These are phyloP conservation scores for Boletus semigastroideus DNA, from an alignment of 1,284 basidiomycete genomes.

Conservation along the genomic window DNA sequence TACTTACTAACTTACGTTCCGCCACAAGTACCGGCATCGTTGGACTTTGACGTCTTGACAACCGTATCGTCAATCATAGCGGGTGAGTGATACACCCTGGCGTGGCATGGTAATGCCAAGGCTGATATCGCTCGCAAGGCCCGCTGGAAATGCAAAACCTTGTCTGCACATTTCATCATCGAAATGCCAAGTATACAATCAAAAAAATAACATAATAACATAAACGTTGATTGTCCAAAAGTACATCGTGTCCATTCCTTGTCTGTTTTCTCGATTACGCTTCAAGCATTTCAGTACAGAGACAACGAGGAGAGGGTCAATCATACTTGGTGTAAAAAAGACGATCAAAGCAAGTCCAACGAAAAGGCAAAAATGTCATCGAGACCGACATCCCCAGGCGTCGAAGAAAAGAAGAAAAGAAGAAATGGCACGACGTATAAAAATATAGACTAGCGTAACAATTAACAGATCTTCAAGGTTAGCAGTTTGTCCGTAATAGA, in stretches of 20 bases:
- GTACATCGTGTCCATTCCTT: constrained; percentile 18
- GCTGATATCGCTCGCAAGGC: too few species aligned
- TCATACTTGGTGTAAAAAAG: background rate
- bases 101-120: too few species aligned
- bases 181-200: too few species aligned
- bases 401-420: background rate
- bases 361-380: background rate
- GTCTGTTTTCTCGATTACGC: constrained; percentile 16
- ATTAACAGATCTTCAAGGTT: constrained; percentile 24
- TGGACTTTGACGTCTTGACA: too few species aligned
- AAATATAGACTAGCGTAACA: constrained; percentile 28
- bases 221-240: constrained; percentile 10
- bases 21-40: too few species aligned
- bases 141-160: too few species aligned
- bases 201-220: too few species aligned
- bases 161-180: too few species aligned
- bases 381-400: background rate
- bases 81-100: too few species aligned
- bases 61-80: too few species aligned
- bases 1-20: too few species aligned
- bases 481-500: constrained; percentile 17
- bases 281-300: constrained; percentile 2
- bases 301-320: background rate
- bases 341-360: constrained; percentile 11
- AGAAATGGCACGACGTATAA: constrained; percentile 26